Percentiles rank a stretch among this genome's conserved stretches.
phyloP scores from a whole-genome alignment of 129 eudicot species.

The Lactuca sativa region DNA sequence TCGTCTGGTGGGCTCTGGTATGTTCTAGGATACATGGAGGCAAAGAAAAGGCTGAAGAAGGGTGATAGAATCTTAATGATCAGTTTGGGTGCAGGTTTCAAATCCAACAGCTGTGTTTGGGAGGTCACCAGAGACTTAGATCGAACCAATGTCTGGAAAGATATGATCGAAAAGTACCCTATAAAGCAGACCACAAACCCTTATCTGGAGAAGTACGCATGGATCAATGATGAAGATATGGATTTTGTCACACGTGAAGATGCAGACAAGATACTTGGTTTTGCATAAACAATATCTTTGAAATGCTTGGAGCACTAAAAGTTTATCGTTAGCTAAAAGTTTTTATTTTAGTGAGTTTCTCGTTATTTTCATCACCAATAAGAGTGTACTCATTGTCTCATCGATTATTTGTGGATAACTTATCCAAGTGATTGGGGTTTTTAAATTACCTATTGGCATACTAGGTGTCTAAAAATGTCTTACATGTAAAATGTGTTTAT shows the following conservation, averaged over 20 bases:
- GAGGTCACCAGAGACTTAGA: conserved; percentile 63
- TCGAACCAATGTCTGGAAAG: conserved; percentile 59
- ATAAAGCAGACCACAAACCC: conserved; percentile 38
- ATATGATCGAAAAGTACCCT: conserved; percentile 51
- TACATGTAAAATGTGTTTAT: too few relatives aligned
- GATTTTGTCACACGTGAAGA: conserved; percentile 17
- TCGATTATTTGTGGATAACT: too few relatives aligned
- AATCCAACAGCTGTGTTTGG: conserved; percentile 83
- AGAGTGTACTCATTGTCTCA: too few relatives aligned
- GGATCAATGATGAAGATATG: conserved; percentile 39
- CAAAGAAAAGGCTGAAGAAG: conserved; percentile 35
- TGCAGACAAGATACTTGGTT: not conserved
- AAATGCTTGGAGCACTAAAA: not conserved
- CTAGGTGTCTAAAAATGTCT: too few relatives aligned
- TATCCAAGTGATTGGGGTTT: too few relatives aligned
- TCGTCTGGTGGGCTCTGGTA: conserved; percentile 78
- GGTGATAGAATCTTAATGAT: conserved; percentile 72
- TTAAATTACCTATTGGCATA: too few relatives aligned
- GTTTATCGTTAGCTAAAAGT: too few relatives aligned
- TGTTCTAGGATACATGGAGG: conserved; percentile 64
- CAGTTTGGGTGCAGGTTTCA: conserved; percentile 86
- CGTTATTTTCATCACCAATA: too few relatives aligned
- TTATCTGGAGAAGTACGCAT: conserved; percentile 52
- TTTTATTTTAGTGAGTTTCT: too few relatives aligned
- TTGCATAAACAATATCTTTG: not conserved